These are phyloP conservation scores for Arthrobotrys sinensis DNA, from an alignment of 2,329 filamentous ascomycete genomes.

Conservation along the genomic window DNA sequence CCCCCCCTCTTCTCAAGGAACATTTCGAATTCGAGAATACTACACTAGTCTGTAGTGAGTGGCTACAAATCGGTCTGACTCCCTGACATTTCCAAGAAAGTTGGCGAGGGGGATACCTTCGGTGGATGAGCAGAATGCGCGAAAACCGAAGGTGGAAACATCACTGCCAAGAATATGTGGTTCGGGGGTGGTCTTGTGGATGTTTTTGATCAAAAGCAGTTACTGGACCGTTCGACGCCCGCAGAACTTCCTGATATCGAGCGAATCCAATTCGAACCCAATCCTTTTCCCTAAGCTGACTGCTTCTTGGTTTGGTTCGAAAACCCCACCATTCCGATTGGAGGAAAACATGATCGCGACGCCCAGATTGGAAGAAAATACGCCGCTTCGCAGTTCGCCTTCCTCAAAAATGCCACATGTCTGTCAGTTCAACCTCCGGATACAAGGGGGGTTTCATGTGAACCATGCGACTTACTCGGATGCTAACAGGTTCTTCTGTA, in stretches of 20 bases:
- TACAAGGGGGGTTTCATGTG: constrained; percentile 37
- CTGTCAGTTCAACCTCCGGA: constrained; percentile 21
- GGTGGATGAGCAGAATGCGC: constrained; percentile 25
- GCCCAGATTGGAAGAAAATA: constrained; percentile 36
- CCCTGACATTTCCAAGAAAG: constrained; percentile 37
- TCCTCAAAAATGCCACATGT: constrained; percentile 39
- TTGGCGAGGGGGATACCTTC: constrained; percentile 31
- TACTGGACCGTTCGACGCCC: constrained; percentile 21
- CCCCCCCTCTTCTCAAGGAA: constrained; percentile 30
- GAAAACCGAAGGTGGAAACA: constrained; percentile 51
- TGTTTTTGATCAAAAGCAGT: constrained; percentile 26
- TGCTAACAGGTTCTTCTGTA: constrained; percentile 12
- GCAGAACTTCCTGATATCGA: constrained; percentile 31
- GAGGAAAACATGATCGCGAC: constrained; percentile 11
- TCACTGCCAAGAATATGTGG: constrained; percentile 33
- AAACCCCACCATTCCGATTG: constrained; percentile 36
- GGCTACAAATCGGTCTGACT: constrained; percentile 33
- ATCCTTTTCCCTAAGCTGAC: not conserved
- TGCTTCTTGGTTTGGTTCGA: constrained; percentile 10
- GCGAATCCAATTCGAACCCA: constrained; percentile 4
- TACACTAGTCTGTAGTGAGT: constrained; percentile 23
- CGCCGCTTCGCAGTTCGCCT: constrained; percentile 43
- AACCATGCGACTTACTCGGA: constrained; percentile 29
- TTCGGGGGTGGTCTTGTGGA: constrained; percentile 25
- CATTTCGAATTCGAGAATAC: constrained; percentile 41